Evolutionary conservation across 1,284 basidiomycete genomes (phyloP).

Genomic region (Psilocybe mexicana): DNA sequence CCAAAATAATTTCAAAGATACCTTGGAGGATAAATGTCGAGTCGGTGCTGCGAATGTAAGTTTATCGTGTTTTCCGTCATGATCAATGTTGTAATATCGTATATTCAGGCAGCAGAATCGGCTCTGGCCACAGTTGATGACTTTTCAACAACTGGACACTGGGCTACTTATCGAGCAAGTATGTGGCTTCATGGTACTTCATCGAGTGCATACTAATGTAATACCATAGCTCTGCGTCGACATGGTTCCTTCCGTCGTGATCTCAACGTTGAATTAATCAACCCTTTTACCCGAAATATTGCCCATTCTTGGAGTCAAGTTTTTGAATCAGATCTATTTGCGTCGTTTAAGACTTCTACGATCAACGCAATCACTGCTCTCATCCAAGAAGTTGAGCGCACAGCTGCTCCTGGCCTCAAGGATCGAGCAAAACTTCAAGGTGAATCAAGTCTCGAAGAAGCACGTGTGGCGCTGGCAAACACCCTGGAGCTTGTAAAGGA

Average conservation of each 20-base stretch:
- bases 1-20: constrained; percentile 50
- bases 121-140: constrained; percentile 50
- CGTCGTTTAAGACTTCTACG: constrained; percentile 43
- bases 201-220: neutral
- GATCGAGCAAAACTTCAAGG: constrained; percentile 52
- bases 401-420: constrained; percentile 50
- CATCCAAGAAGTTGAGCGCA: constrained; percentile 49
- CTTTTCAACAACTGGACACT: constrained; percentile 57
- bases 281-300: constrained; percentile 60
- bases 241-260: constrained; percentile 56
- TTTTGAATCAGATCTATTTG: constrained; percentile 62
- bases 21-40: constrained; percentile 58
- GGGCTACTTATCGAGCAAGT: constrained; percentile 59
- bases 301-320: constrained; percentile 59
- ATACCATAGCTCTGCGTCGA: constrained; percentile 47
- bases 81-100: neutral
- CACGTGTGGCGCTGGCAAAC: constrained; percentile 47
- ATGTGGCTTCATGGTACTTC: constrained; percentile 21
- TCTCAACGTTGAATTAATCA: constrained; percentile 57
- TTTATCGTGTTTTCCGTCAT: neutral
- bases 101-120: constrained; percentile 43
- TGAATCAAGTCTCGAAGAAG: constrained; percentile 53
- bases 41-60: constrained; percentile 50
- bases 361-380: constrained; percentile 41
- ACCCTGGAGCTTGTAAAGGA: constrained; percentile 50